phyloP scores from a whole-genome alignment of 192 early-diverging fungal genomes.

The Linnemannia elongata region DNA sequence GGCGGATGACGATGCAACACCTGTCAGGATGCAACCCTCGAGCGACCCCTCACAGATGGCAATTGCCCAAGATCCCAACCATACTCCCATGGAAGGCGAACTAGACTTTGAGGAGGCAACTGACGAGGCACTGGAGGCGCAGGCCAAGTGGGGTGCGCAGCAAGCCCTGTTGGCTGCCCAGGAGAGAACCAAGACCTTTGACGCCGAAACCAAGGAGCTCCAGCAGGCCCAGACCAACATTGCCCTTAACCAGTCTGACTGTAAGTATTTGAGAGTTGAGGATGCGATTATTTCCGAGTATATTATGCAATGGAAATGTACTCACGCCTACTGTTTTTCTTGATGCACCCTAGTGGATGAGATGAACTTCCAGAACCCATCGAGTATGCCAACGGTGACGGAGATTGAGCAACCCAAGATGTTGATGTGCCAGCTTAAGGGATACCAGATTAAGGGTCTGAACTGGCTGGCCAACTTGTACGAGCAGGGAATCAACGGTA shows the following conservation, averaged over 20 bases:
- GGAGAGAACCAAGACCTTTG: constrained; percentile 78
- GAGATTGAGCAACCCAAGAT: constrained; percentile 88
- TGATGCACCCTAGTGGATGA: constrained; percentile 68
- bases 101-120: constrained; percentile 66
- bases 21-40: constrained; percentile 34
- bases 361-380: constrained; percentile 91
- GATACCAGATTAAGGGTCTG: constrained; percentile 87
- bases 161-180: constrained; percentile 81
- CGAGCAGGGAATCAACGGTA: constrained; percentile 92
- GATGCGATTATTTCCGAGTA: background rate
- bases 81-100: constrained; percentile 50
- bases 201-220: constrained; percentile 61
- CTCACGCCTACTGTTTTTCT: background rate
- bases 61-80: constrained; percentile 47
- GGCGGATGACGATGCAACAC: constrained; percentile 37
- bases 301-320: background rate
- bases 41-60: constrained; percentile 21
- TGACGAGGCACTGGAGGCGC: constrained; percentile 76
- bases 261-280: constrained; percentile 41
- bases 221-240: constrained; percentile 54
- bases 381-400: constrained; percentile 75
- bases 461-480: constrained; percentile 91
- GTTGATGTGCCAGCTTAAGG: constrained; percentile 88
- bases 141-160: constrained; percentile 81
- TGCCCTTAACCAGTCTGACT: constrained; percentile 58